phyloP scores from a whole-genome alignment of 768 basidiomycete species.

The Auricularia sp. region DNA sequence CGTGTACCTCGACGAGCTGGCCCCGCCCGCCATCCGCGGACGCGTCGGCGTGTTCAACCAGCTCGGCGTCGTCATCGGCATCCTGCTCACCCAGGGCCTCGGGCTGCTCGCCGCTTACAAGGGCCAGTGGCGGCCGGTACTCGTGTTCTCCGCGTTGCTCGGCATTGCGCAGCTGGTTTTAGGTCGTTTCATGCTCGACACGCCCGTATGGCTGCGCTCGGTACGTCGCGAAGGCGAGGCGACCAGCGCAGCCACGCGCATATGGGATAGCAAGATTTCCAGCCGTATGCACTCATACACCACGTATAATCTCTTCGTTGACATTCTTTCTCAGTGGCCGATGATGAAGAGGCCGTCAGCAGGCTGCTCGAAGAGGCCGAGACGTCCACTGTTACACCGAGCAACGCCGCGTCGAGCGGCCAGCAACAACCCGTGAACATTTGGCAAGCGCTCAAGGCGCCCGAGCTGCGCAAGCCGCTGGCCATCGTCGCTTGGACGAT shows the following conservation, averaged over 20 bases:
- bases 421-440: not conserved
- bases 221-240: conserved; percentile 41
- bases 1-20: conserved; percentile 76
- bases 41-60: conserved; percentile 74
- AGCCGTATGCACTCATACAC: not conserved
- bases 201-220: conserved; percentile 54
- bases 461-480: conserved; percentile 42
- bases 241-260: conserved; percentile 29
- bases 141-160: conserved; percentile 49
- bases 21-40: conserved; percentile 65
- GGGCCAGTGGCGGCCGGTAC: conserved; percentile 59
- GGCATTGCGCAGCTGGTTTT: conserved; percentile 47
- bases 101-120: conserved; percentile 65
- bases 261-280: conserved; percentile 37
- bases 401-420: conserved; percentile 2
- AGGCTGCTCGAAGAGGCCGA: conserved; percentile 15
- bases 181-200: conserved; percentile 51
- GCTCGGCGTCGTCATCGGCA: conserved; percentile 72
- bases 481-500: conserved; percentile 59
- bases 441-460: conserved; percentile 1
- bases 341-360: conserved; percentile 14
- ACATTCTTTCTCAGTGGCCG: not conserved
- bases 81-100: conserved; percentile 74
- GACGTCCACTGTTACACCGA: not conserved
- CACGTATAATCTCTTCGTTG: conserved; percentile 23